Evolutionary conservation across 1,284 basidiomycete genomes (phyloP), one percentile per base, ranked within the genome.

Genomic region (Clitocybe nebularis): DNA sequence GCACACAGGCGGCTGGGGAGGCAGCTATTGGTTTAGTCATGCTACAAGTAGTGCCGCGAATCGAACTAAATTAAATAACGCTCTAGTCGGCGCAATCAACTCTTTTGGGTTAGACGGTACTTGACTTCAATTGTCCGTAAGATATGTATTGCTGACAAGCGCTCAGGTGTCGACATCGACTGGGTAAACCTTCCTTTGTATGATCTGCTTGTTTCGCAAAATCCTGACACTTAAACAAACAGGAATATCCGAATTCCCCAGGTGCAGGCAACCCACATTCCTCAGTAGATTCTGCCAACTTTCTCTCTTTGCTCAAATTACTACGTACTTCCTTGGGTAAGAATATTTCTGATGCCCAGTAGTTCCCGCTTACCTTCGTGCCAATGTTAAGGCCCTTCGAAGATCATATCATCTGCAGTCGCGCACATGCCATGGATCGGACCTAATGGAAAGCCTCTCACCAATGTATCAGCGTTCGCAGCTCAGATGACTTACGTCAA

Each of bases 361-460:
- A 17, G 3, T 14, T 11, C 24, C 36, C 5, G 6, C 13, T 4
- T 23, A 35, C 17, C 8, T 11, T 3, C n/a, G n/a, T n/a, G n/a
- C n/a, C n/a, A n/a, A 16, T 30, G 30, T 35, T 8, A 46, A 69
- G 69, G 73, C 5, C 55, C 67, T 0, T 63, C 75, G 5, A 77
- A 83, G 60, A 81, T 89, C 55, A 79, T 87, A 13, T 79, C 83
- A 14, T 81, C 84, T 0, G 81, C 83, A 13, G 83, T 88, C 42
- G 75, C 83, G 13, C 72, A 75, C 44, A 73, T 79, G 50, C 81
- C 87, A 0, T 90, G 84, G 72, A 67, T 77, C 5, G 86, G 77
- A n/a, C 50, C 75, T 0, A 70, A 83, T 53, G 83, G 84, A 3
- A 66, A 58, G 7, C 83, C 85, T 0, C 60, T 89, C 50, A 69